phyloP scores from a whole-genome alignment of 257 asterid genomes.

The Plantago elongata region DNA sequence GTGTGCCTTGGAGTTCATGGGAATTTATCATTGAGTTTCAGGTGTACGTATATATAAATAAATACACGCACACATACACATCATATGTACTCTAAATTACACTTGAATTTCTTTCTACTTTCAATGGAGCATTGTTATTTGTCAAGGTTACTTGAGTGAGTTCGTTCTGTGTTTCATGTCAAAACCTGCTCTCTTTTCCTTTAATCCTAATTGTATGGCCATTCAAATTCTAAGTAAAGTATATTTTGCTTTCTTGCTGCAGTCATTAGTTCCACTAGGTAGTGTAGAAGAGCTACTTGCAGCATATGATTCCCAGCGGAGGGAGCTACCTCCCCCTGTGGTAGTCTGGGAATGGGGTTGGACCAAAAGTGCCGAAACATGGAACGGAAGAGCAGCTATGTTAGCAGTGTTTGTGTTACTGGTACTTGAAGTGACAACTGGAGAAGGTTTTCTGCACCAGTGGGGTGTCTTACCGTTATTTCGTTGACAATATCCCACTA shows the following conservation, averaged over 20 bases:
- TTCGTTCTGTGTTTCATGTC: neutral
- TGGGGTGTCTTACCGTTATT: conserved; percentile 82
- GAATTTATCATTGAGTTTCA: too few relatives aligned
- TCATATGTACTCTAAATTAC: too few relatives aligned
- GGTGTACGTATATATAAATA: too few relatives aligned
- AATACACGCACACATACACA: too few relatives aligned
- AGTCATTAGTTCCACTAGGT: conserved; percentile 97
- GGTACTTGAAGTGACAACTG: conserved; percentile 85
- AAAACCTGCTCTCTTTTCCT: too few relatives aligned
- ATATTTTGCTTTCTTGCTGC: conserved; percentile 25
- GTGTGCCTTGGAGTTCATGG: too few relatives aligned
- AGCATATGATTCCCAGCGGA: conserved; percentile 89
- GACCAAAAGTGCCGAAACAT: conserved; percentile 99
- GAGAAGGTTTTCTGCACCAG: conserved; percentile 92
- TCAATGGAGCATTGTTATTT: too few relatives aligned
- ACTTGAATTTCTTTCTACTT: too few relatives aligned
- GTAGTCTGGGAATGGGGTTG: conserved; percentile 99
- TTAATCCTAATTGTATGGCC: neutral
- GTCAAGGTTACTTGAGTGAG: too few relatives aligned
- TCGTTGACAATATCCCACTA: conserved; percentile 28
- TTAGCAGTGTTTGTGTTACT: conserved; percentile 81
- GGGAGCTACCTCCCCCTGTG: conserved; percentile 94
- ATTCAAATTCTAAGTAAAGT: conserved; percentile 8
- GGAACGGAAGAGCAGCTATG: conserved; percentile 99
- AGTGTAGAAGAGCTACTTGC: conserved; percentile 97